These are phyloP conservation scores for Morella rubra DNA, from an alignment of 306 rosid genomes.

Conservation along the genomic window DNA sequence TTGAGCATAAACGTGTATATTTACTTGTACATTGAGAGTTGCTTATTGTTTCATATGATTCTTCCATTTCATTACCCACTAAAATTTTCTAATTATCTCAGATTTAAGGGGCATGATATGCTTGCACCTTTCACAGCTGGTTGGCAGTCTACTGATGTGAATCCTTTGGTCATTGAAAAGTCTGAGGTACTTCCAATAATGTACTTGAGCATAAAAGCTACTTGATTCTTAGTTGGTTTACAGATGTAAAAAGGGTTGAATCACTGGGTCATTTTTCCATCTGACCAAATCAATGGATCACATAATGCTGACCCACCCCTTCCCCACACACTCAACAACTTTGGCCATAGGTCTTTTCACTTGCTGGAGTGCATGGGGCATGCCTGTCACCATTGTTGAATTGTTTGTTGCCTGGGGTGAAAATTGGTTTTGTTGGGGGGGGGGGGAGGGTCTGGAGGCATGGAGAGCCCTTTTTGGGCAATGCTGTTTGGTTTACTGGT, in stretches of 20 bases:
- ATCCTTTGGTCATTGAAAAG: constrained; percentile 77
- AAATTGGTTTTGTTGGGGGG: background rate
- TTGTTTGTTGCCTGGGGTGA: background rate
- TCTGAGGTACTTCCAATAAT: constrained; percentile 53
- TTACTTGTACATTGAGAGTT: background rate
- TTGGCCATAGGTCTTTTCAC: constrained; percentile 1
- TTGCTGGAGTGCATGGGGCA: background rate
- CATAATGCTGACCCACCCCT: background rate
- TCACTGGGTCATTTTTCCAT: background rate
- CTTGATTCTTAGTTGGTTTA: background rate
- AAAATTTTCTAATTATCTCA: constrained; percentile 36
- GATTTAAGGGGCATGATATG: constrained; percentile 85
- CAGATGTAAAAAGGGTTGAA: background rate
- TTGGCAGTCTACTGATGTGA: constrained; percentile 56
- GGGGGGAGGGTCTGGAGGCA: background rate
- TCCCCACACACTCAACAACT: background rate
- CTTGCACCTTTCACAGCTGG: constrained; percentile 99
- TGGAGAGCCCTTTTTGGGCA: background rate
- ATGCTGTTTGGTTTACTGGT: background rate
- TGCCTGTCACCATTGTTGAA: background rate
- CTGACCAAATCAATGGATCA: background rate
- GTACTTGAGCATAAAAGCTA: background rate
- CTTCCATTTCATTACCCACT: constrained; percentile 18
- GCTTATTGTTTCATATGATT: background rate
- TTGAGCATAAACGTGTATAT: constrained; percentile 6